Evolutionary conservation across 208 protist species (phyloP).

Genomic region (Wallacemonas sp.): DNA sequence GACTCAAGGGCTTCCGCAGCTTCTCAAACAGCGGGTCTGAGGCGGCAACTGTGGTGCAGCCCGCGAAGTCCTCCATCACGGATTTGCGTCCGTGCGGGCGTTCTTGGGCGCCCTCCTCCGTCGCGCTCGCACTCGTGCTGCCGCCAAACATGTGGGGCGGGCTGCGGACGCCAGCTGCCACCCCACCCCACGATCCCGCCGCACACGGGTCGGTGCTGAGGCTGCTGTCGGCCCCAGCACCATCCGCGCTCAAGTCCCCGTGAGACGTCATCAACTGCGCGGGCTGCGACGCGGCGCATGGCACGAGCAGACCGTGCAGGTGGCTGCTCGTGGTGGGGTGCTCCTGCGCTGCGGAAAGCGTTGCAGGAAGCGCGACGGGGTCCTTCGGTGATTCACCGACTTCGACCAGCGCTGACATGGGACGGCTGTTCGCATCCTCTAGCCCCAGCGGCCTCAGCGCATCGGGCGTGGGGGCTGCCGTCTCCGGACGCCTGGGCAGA

Average conservation of each 20-base stretch:
- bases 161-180: too few species aligned
- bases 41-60: background rate
- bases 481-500: background rate
- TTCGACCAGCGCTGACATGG: too few species aligned
- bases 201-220: background rate
- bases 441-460: background rate
- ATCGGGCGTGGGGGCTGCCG: slow-evolving; percentile 12
- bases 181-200: background rate
- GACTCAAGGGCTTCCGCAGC: background rate
- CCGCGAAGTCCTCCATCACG: slow-evolving; percentile 7
- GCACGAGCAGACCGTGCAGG: background rate
- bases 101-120: slow-evolving; percentile 1
- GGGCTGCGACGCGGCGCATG: too few species aligned
- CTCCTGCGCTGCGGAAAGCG: background rate
- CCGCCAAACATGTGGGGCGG: too few species aligned
- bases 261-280: too few species aligned
- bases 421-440: background rate
- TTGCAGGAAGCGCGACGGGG: too few species aligned
- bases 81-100: background rate
- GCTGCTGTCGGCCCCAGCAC: background rate
- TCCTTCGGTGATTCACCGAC: too few species aligned
- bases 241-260: too few species aligned
- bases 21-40: background rate
- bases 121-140: background rate
- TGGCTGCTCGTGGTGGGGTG: background rate